A percentile compares a stretch with the other conserved stretches of the same genome.
These are phyloP conservation scores for Agrocybe pediades DNA, from an alignment of 768 basidiomycete species.

Conservation along the genomic window DNA sequence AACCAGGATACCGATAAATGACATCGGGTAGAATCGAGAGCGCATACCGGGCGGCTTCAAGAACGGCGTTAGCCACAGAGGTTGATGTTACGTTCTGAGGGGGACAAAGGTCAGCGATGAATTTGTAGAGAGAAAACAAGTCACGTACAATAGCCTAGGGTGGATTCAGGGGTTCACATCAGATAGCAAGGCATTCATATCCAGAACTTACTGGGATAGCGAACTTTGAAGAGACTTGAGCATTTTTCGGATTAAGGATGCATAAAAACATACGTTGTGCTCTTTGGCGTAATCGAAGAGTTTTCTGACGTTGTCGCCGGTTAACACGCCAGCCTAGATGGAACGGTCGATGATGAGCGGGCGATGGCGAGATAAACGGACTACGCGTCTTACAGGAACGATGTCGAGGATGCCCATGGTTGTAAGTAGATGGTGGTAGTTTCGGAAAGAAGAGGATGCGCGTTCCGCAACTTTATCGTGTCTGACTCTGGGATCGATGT, in stretches of 20 bases:
- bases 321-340: slow-evolving; percentile 88
- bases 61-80: slow-evolving; percentile 89
- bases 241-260: background rate
- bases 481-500: slow-evolving; percentile 4
- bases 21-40: background rate
- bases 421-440: slow-evolving; percentile 9
- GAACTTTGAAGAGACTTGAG: slow-evolving; percentile 47
- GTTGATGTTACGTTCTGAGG: slow-evolving; percentile 94
- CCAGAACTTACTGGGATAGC: slow-evolving; percentile 74
- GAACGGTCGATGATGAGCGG: slow-evolving; percentile 2
- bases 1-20: slow-evolving; percentile 2
- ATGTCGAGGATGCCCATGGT: slow-evolving; percentile 82
- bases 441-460: slow-evolving; percentile 6
- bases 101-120: background rate
- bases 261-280: slow-evolving; percentile 60
- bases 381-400: slow-evolving; percentile 66
- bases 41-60: slow-evolving; percentile 91
- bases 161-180: slow-evolving; percentile 7
- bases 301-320: slow-evolving; percentile 93
- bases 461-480: background rate
- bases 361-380: background rate
- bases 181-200: background rate
- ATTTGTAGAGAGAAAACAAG: slow-evolving; percentile 2
- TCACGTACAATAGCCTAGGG: slow-evolving; percentile 75
- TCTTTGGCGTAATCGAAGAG: slow-evolving; percentile 93